These are phyloP conservation scores for Capsicum baccatum DNA, from an alignment of 257 asterid genomes.

Conservation along the genomic window DNA sequence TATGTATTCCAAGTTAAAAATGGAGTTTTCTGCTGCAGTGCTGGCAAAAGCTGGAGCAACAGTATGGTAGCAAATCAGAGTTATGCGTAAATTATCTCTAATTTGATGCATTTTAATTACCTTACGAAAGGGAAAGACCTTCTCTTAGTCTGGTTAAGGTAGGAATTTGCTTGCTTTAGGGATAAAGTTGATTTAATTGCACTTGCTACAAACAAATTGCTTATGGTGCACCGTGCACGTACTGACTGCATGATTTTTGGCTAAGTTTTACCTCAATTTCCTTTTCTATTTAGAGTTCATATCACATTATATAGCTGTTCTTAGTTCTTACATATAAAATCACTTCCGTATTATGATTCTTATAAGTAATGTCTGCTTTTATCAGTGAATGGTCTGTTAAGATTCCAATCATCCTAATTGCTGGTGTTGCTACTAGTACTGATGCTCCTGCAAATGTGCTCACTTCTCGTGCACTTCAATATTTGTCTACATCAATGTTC, in stretches of 20 bases:
- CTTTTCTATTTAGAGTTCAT: neutral
- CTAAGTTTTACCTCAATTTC: neutral
- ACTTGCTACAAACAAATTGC: neutral
- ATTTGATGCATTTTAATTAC: neutral
- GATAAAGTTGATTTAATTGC: constrained; percentile 10
- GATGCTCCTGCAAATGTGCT: constrained; percentile 67
- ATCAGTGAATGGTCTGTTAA: constrained; percentile 90
- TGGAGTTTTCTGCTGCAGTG: neutral
- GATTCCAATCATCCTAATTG: constrained; percentile 72
- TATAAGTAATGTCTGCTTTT: constrained; percentile 34
- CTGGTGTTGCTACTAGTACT: constrained; percentile 86
- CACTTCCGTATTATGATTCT: constrained; percentile 35
- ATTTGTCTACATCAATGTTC: constrained; percentile 64
- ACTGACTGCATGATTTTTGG: neutral
- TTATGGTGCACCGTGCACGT: neutral
- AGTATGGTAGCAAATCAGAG: neutral
- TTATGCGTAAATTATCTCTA: constrained; percentile 8
- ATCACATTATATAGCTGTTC: constrained; percentile 25
- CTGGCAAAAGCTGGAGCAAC: neutral
- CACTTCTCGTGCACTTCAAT: constrained; percentile 61
- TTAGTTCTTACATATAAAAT: constrained; percentile 26
- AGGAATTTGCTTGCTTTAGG: neutral
- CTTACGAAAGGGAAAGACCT: neutral
- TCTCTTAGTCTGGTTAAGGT: neutral
- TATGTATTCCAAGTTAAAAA: neutral